A percentile compares a stretch with the other conserved stretches of the same genome.
These are phyloP conservation scores for Nakazawaea holstii DNA, from an alignment of 805 yeast genomes.

Conservation along the genomic window DNA sequence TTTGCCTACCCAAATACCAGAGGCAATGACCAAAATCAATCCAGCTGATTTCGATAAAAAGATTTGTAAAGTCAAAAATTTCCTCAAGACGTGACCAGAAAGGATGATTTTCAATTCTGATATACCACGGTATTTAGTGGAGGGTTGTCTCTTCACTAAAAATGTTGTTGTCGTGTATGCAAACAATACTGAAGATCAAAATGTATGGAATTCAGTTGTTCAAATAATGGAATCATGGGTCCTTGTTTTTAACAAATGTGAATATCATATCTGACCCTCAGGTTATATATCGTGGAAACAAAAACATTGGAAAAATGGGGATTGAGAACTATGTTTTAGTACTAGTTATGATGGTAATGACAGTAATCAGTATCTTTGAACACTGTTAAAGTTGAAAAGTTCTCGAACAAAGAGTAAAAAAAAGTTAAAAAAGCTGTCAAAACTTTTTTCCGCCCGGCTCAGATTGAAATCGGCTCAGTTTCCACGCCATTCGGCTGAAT, in stretches of 20 bases:
- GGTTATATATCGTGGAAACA: no score
- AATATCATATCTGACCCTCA: conserved; percentile 29
- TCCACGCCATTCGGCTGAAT: no score
- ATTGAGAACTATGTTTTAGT: no score
- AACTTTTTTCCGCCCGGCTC: no score
- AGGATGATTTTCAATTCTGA: conserved; percentile 67
- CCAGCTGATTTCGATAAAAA: conserved; percentile 53
- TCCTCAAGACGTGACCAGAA: conserved; percentile 54
- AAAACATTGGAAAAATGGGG: no score
- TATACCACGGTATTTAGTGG: conserved; percentile 56
- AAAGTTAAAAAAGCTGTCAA: no score
- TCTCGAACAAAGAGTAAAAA: no score
- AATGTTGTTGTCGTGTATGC: conserved; percentile 34
- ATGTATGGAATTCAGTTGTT: conserved; percentile 32
- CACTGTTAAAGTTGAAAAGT: no score
- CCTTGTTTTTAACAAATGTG: conserved; percentile 20
- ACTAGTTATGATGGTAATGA: no score
- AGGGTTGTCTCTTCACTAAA: conserved; percentile 26
- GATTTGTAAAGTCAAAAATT: conserved; percentile 46
- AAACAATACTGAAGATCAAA: conserved; percentile 29
- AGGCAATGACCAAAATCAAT: conserved; percentile 58
- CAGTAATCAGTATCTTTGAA: no score
- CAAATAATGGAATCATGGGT: conserved; percentile 13
- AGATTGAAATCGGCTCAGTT: no score
- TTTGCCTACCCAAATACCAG: conserved; percentile 79